Base-by-base conservation (phyloP, 2,329 filamentous ascomycete species). In the Fusarium poae region DNA sequence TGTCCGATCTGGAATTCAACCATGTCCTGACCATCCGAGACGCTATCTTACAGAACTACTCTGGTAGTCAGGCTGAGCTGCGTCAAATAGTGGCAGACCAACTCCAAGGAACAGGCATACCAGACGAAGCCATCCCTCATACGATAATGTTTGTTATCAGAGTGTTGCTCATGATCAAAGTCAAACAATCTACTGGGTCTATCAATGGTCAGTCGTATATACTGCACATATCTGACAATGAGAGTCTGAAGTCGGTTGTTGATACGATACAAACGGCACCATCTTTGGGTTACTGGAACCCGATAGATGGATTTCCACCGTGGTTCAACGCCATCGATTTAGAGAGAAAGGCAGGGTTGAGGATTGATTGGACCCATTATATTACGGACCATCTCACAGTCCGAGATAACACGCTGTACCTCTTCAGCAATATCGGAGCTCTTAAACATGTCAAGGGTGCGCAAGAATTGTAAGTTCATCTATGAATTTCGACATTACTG, bases 51-150 rank as follows among this genome's bases (percentile, higher is more conserved):
- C 32, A 5, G 16, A 16, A 11, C 1, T 1, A 10, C 32, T 18
- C 0, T 1, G 12, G 0, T 5, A n/a, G 8, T 35, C 16, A 16
- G 8, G 32, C 9, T 9, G 5, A 4, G 4, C 8, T 35, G 18
- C 32, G 8, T 0, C 8, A 18, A 35, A 18, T 18, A 10, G 32
- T 35, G 16, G 32, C 1, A 34, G 0, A 34, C 8, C 32, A 18
- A 34, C 32, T 34, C 7, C 9, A 6, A 10, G 3, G 13, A 4
- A 5, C 15, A 5, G 7, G 8, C 15, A 4, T 34, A 9, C 3
- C 32, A 9, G 32, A 34, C 1, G 32, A 35, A 2, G 32, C 0
- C 16, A 35, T 35, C 9, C 18, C 16, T 6, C 32, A 9, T 35
- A 16, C 32, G 16, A 18, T 35, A 1, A 35, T 35, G 32, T 35